Evolutionary conservation across 2,329 filamentous ascomycete species (phyloP), one percentile per base, ranked within the genome.

Genomic region (Dactylellina haptotyla): DNA sequence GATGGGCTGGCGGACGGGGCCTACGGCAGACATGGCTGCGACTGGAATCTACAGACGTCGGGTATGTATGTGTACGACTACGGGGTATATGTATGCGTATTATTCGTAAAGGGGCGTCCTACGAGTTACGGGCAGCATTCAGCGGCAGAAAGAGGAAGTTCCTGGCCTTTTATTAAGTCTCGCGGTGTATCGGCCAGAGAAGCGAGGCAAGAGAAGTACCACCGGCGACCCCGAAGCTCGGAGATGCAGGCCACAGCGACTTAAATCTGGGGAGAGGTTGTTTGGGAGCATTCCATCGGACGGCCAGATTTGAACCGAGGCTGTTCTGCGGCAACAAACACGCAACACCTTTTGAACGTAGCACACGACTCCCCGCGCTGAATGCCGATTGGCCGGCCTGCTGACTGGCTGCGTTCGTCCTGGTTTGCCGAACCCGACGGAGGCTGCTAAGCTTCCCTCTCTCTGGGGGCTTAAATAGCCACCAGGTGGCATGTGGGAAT

Each of bases 1-100:
- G 80, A 99, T 96, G 45, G 92, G 91, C 80, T 99, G 95, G 80
- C 95, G 89, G 69, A 99, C 89, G 75, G 85, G 85, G 78, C 94
- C 94, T 59, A 95, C 94, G 53, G 46, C 94, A 97, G 69, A 73
- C 69, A 73, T 89, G 74, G 59, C 79, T 50, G 48, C 18, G 26
- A 23, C 26, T n/a, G 10, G n/a, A n/a, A 10, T 50, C 2, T 46
- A 46, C 23, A 9, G 46, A 50, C 30, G 3, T 50, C 46, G 30
- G 41, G 41, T n/a, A n/a, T n/a, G n/a, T n/a, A n/a, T n/a, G n/a
- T n/a, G n/a, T n/a, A n/a, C n/a, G n/a, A n/a, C n/a, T n/a, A n/a
- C n/a, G n/a, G n/a, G n/a, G n/a, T n/a, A n/a, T n/a, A n/a, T n/a
- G n/a, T n/a, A n/a, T n/a, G n/a, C n/a, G n/a, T n/a, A n/a, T n/a